phyloP scores from a whole-genome alignment of 192 early-diverging fungal species.

The Phlyctochytrium arcticum region DNA sequence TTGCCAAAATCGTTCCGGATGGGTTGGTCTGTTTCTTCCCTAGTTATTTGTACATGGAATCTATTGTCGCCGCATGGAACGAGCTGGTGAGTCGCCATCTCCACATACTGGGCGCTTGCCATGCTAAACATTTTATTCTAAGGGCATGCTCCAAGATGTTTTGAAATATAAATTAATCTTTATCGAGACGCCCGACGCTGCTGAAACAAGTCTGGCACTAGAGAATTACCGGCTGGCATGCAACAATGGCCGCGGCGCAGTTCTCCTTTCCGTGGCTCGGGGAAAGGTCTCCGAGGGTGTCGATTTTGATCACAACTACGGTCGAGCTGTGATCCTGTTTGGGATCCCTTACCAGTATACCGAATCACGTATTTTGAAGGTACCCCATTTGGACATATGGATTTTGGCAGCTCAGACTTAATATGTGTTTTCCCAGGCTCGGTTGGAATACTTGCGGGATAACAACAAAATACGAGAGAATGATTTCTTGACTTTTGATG shows the following conservation, averaged over 20 bases:
- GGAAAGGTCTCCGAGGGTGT: conserved; percentile 99
- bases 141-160: conserved; percentile 90
- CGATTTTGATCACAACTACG: conserved; percentile 99
- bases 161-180: conserved; percentile 99
- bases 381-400: conserved; percentile 14
- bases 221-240: conserved; percentile 94
- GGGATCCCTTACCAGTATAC: conserved; percentile 99
- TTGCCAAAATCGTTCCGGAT: conserved; percentile 90
- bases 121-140: not conserved
- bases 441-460: conserved; percentile 92
- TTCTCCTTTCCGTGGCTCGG: conserved; percentile 94
- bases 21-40: conserved; percentile 99
- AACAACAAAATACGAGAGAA: conserved; percentile 93
- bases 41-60: conserved; percentile 98
- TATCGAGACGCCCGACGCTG: conserved; percentile 98
- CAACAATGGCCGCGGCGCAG: conserved; percentile 97
- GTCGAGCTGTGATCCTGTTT: conserved; percentile 98
- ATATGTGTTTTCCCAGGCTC: conserved; percentile 52
- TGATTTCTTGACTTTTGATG: conserved; percentile 99
- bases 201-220: conserved; percentile 91
- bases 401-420: not conserved
- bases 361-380: conserved; percentile 88
- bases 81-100: conserved; percentile 65
- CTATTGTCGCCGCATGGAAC: conserved; percentile 97
- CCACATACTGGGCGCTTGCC: not conserved